Percentiles rank a stretch among this genome's conserved stretches.
Evolutionary conservation across 169 alveolate species (phyloP).

Genomic region (Plasmodium knowlesi): DNA sequence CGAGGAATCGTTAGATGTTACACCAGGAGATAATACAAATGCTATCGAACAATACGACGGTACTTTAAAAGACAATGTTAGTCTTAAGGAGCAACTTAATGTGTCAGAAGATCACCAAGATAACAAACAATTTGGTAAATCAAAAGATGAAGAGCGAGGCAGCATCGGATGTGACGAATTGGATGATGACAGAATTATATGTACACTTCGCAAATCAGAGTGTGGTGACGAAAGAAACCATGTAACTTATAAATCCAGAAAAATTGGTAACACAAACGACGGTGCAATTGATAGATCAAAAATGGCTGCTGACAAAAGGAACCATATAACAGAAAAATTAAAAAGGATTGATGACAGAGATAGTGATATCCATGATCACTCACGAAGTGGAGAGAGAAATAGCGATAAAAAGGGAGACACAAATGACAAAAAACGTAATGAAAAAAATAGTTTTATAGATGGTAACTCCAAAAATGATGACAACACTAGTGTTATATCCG

Average conservation of each 20-base stretch:
- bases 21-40: background rate
- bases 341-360: background rate
- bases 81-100: background rate
- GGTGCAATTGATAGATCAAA: background rate
- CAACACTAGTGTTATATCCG: background rate
- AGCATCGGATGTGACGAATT: background rate
- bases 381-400: background rate
- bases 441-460: background rate
- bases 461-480: background rate
- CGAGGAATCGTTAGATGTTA: background rate
- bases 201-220: background rate
- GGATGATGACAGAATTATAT: background rate
- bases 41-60: background rate
- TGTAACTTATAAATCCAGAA: background rate
- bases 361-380: background rate
- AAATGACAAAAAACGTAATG: background rate
- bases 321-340: background rate
- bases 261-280: background rate
- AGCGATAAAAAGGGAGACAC: background rate
- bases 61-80: background rate
- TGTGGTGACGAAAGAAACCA: background rate
- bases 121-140: background rate
- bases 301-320: background rate
- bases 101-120: background rate
- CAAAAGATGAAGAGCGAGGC: background rate